Percentiles rank a stretch among this genome's conserved stretches.
These are phyloP conservation scores for Kwoniella mangroviensis DNA, from an alignment of 768 basidiomycete genomes.

Conservation along the genomic window DNA sequence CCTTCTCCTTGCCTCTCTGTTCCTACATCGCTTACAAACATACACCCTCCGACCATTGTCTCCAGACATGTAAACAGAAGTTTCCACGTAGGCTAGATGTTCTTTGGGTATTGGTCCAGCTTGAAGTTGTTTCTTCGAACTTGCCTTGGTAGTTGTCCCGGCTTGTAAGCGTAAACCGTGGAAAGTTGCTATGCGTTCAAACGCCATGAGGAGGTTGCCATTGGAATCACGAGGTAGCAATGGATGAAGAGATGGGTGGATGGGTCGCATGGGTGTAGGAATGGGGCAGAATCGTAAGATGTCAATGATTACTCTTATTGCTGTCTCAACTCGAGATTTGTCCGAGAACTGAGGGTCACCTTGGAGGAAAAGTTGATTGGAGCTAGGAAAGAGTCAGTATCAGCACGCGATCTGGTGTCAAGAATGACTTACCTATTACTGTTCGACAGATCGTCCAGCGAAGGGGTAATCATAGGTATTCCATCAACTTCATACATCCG, in stretches of 20 bases:
- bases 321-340: conserved; percentile 52
- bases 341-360: conserved; percentile 49
- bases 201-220: conserved; percentile 30
- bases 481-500: conserved; percentile 42
- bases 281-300: conserved; percentile 39
- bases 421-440: conserved; percentile 28
- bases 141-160: conserved; percentile 49
- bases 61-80: conserved; percentile 53
- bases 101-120: conserved; percentile 39
- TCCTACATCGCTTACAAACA: conserved; percentile 52
- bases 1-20: conserved; percentile 44
- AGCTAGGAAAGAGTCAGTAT: conserved; percentile 9
- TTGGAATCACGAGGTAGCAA: conserved; percentile 29
- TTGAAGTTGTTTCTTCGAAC: conserved; percentile 49
- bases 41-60: conserved; percentile 51
- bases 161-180: conserved; percentile 40
- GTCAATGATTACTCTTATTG: conserved; percentile 51
- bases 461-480: conserved; percentile 23
- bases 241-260: conserved; percentile 28
- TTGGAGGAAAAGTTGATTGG: conserved; percentile 41
- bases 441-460: conserved; percentile 32
- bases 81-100: conserved; percentile 47
- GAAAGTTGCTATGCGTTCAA: conserved; percentile 45
- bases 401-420: not conserved
- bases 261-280: conserved; percentile 17